phyloP scores from a whole-genome alignment of 2,329 filamentous ascomycete species.

The Neoscytalidium dimidiatum region DNA sequence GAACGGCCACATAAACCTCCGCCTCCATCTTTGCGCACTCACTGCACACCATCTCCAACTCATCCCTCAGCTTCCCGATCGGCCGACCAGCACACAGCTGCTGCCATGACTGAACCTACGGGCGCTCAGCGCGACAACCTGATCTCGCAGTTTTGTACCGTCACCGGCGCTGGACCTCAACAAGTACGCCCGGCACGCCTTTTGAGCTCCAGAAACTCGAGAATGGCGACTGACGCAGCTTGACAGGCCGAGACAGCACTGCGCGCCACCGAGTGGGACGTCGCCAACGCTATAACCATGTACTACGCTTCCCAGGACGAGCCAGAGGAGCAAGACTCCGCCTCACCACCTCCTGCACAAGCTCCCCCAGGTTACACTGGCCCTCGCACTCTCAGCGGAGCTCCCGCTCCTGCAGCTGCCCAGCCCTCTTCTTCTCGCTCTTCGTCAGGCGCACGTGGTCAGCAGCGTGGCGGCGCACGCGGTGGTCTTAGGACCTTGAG shows the following conservation, averaged over 20 bases:
- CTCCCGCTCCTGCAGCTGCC: slow-evolving; percentile 33
- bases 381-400: slow-evolving; percentile 36
- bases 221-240: slow-evolving; percentile 4
- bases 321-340: slow-evolving; percentile 30
- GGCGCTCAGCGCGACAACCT: slow-evolving; percentile 34
- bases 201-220: background rate
- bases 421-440: slow-evolving; percentile 30
- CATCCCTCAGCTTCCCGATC: background rate
- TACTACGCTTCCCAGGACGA: slow-evolving; percentile 42
- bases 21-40: background rate
- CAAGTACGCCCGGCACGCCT: slow-evolving; percentile 26
- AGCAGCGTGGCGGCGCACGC: slow-evolving; percentile 26
- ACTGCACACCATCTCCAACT: background rate
- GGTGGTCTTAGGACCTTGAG: slow-evolving; percentile 45
- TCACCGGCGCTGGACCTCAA: slow-evolving; percentile 36
- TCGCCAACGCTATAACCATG: slow-evolving; percentile 47
- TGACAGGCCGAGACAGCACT: slow-evolving; percentile 47
- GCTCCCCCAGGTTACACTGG: slow-evolving; percentile 18
- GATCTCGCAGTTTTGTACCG: slow-evolving; percentile 37
- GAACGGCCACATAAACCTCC: background rate
- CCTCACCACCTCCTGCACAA: slow-evolving; percentile 24
- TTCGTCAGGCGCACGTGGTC: slow-evolving; percentile 28
- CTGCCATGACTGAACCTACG: slow-evolving; percentile 35
- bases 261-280: slow-evolving; percentile 46
- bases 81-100: too few relatives aligned